Base-by-base conservation (phyloP, 495 filamentous ascomycete genomes). In the Opeltia flavorubescens region DNA sequence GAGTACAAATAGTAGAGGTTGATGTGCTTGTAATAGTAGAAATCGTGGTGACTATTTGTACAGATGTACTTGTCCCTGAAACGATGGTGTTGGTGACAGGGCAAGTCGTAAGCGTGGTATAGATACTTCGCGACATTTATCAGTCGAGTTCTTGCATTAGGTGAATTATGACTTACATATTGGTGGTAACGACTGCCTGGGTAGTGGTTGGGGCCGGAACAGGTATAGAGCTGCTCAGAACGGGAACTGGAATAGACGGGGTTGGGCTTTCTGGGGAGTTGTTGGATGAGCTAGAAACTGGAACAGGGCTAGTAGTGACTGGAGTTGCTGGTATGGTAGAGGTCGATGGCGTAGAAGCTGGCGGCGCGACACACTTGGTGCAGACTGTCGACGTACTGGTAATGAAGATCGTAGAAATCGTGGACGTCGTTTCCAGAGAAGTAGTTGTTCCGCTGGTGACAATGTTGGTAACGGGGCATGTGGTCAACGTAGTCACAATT, bases 381-480 rank as follows among this genome's bases (percentile, higher is more conserved):
- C 50, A 56, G 31, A 54, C 25, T 6, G 48, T 54, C 29, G 31
- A 51, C 13, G 48, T 51, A 36, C 44, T 50, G 4, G 54, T 53
- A 21, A 34, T 23, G 15, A 46, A 30, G 11, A 46, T 15, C 3
- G 54, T 53, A 5, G 54, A 53, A 23, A 47, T 15, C 15, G 41
- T 35, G 18, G 52, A 44, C 9, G 34, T 24, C 5, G 43, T 42
- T 11, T 54, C 42, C 17, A 49, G 28, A 26, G 51, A 49, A 9
- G 51, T 45, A 21, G 44, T 42, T 7, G 31, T 44, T 23, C 44
- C 51, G n/a, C 35, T 43, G 34, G 48, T 38, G 29, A 48, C 28
- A 17, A 48, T 56, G 26, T 29, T 54, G 39, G 50, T 50, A 9
- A 56, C 44, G 5, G 53, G 53, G 39, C 50, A 53, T 33, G 45